Evolutionary conservation across 345 rosid genomes (phyloP).

Genomic region (Raphanus raphanistrum): DNA sequence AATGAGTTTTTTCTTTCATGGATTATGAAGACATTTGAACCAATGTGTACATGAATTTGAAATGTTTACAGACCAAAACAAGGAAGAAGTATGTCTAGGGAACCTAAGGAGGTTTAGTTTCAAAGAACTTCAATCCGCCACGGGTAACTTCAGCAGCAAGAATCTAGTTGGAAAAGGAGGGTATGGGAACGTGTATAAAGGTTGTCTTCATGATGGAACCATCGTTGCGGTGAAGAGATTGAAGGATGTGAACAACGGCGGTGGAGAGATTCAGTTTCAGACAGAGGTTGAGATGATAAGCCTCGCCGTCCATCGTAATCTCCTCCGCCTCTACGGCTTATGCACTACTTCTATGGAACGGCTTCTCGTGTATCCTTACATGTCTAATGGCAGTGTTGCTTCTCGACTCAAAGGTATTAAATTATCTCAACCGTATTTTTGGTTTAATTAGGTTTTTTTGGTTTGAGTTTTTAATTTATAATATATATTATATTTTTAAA

Average conservation of each 20-base stretch:
- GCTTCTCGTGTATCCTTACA: slow-evolving; percentile 88
- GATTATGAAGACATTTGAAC: background rate
- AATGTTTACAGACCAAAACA: slow-evolving; percentile 50
- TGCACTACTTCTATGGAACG: slow-evolving; percentile 76
- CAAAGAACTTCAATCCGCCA: slow-evolving; percentile 82
- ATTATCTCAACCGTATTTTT: background rate
- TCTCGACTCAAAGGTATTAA: slow-evolving; percentile 78
- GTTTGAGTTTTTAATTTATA: background rate
- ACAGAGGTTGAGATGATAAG: slow-evolving; percentile 96
- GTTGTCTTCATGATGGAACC: slow-evolving; percentile 74
- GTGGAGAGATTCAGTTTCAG: slow-evolving; percentile 86
- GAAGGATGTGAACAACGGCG: slow-evolving; percentile 63
- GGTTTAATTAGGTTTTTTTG: background rate
- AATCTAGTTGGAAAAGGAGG: slow-evolving; percentile 90
- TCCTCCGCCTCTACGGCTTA: slow-evolving; percentile 77
- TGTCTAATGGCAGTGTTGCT: slow-evolving; percentile 97
- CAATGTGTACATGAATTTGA: slow-evolving; percentile 2
- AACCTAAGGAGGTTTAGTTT: slow-evolving; percentile 83
- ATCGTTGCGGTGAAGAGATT: slow-evolving; percentile 83
- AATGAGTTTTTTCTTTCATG: background rate
- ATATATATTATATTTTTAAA: too few relatives aligned
- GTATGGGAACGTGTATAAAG: slow-evolving; percentile 90
- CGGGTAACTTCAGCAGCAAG: slow-evolving; percentile 86
- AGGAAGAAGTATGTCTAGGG: slow-evolving; percentile 72
- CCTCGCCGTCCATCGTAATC: slow-evolving; percentile 87